Evolutionary conservation across 495 filamentous ascomycete species (phyloP), one percentile per base, ranked within the genome.

Genomic region (Extremus antarcticus): DNA sequence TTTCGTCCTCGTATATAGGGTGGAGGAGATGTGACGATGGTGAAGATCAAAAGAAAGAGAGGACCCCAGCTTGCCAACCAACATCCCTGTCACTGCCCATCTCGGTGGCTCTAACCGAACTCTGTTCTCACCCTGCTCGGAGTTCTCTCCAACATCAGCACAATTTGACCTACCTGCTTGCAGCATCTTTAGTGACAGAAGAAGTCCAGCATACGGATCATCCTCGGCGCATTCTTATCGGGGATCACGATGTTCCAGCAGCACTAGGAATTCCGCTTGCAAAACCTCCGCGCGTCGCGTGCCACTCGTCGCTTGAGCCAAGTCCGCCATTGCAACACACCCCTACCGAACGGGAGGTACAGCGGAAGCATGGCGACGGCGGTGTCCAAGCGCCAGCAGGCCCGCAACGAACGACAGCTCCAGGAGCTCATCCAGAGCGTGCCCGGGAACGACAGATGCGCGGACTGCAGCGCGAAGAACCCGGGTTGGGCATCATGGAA

Each of bases 401-500:
- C 84, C 77, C 90, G 92, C 74, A 95, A 97, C 71, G 92, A 98
- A 76, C 87, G 85, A 65, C 73, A 81, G 25, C 75, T 98, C 61
- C 88, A 95, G 66, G 92, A 97, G 32, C 78, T 98, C 56, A 85
- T 96, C 68, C 85, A 86, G 54, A 80, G 70, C 15, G 86, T 95
- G 41, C 82, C 89, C 40, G 92, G 92, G 41, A 98, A 98, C 77
- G 89, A 94, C 69, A 73, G 84, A 61, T 98, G 92, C 73, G 94
- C 92, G 47, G 92, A 98, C 71, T 98, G 92, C 74, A 76, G 79
- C 63, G 85, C 88, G 39, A 78, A 82, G 72, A 96, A 95, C 76
- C 92, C 92, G 81, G 90, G 82, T 76, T 98, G 94, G 94, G 90
- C 92, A 70, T 95, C 90, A 76, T 98, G 92, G 90, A 97, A 86